A percentile compares a stretch with the other conserved stretches of the same genome.
Conservation (phyloP, 1,139 yeast genomes). For the Diutina sp. region DNA sequence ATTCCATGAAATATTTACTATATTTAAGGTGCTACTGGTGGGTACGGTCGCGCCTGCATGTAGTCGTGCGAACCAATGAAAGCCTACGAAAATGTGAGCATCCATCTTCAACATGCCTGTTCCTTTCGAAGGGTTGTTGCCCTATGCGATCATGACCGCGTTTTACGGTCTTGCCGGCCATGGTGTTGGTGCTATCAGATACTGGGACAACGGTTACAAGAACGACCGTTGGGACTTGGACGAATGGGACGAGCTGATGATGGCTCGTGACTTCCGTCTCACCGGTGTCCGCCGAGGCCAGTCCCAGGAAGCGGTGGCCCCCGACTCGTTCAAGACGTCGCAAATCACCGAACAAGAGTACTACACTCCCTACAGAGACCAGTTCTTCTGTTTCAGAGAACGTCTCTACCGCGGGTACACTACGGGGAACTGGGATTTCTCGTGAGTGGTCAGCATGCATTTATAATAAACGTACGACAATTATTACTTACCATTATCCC, state of each 20-base stretch:
- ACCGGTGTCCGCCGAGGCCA: constrained; percentile 70
- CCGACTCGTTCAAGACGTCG: constrained; percentile 45
- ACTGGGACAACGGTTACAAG: constrained; percentile 37
- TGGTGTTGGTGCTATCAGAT: constrained; percentile 33
- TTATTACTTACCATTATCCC: constrained; percentile 17
- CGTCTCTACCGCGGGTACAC: constrained; percentile 37
- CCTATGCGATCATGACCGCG: constrained; percentile 50
- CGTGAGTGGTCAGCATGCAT: background rate
- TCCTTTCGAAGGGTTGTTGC: constrained; percentile 64
- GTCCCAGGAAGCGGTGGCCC: constrained; percentile 54
- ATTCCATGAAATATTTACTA: too few relatives aligned
- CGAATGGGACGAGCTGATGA: constrained; percentile 42
- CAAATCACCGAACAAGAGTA: constrained; percentile 11
- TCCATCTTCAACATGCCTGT: constrained; percentile 27
- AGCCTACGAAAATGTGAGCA: background rate
- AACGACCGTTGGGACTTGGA: constrained; percentile 47
- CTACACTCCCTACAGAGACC: constrained; percentile 38
- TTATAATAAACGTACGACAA: background rate
- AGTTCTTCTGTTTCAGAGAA: constrained; percentile 35
- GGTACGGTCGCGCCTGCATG: background rate
- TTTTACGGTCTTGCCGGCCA: constrained; percentile 38
- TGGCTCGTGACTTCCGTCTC: constrained; percentile 62
- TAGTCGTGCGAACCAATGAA: background rate
- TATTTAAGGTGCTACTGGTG: too few relatives aligned
- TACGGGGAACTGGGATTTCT: constrained; percentile 34